Evolutionary conservation across 176 grass and related monocot species (phyloP).

Genomic region (Lolium perenne): DNA sequence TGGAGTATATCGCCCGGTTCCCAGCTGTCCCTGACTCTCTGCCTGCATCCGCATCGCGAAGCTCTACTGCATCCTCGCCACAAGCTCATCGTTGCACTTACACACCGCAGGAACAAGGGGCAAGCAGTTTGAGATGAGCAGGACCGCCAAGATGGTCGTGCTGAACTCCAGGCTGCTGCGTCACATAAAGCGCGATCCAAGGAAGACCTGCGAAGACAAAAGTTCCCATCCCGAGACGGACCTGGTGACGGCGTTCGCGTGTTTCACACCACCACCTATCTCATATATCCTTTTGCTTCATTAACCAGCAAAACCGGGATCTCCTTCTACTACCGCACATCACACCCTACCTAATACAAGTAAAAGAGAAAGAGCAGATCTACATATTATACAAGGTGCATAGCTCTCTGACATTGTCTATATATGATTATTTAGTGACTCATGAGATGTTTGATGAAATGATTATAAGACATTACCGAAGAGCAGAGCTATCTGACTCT

Average conservation of each 20-base stretch:
- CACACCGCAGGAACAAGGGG: slow-evolving; percentile 31
- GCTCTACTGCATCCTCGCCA: slow-evolving; percentile 13
- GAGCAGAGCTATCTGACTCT: no score
- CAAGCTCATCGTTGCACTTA: slow-evolving; percentile 31
- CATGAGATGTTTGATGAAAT: no score
- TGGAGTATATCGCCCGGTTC: slow-evolving; percentile 56
- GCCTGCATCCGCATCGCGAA: slow-evolving; percentile 40
- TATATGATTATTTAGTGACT: no score
- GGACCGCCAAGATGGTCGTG: slow-evolving; percentile 51
- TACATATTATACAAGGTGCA: no score
- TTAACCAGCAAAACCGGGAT: no score
- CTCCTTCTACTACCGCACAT: no score
- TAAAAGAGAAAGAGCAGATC: no score
- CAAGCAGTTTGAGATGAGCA: slow-evolving; percentile 45
- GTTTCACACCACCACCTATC: slow-evolving; percentile 63
- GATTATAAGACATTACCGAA: no score
- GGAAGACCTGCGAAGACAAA: slow-evolving; percentile 20
- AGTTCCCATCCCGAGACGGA: not conserved
- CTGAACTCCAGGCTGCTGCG: slow-evolving; percentile 55
- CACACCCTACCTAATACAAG: no score
- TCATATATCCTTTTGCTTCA: no score
- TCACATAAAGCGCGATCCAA: slow-evolving; percentile 45
- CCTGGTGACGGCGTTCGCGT: slow-evolving; percentile 46
- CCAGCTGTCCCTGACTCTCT: slow-evolving; percentile 72
- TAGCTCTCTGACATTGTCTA: no score